Percentiles rank a stretch among this genome's conserved stretches.
Conservation (phyloP, 768 basidiomycete species). For the Gautieria morchelliformis region DNA sequence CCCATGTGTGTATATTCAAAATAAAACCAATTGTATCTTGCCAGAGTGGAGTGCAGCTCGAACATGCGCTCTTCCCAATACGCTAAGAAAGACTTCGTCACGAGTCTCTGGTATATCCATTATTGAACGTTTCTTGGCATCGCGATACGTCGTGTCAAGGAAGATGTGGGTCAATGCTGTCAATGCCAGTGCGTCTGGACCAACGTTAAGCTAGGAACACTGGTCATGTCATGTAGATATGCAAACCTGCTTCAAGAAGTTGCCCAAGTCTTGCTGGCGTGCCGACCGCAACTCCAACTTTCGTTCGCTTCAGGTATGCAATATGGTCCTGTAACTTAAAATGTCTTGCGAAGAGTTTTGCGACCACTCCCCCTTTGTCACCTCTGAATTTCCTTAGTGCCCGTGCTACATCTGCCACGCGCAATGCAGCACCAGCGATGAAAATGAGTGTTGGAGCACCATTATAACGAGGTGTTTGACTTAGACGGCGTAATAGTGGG, state of each 20-base stretch:
- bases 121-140: conserved; percentile 65
- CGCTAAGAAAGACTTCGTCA: conserved; percentile 67
- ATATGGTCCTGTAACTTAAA: conserved; percentile 86
- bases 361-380: conserved; percentile 84
- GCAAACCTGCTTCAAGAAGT: conserved; percentile 31
- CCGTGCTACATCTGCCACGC: conserved; percentile 83
- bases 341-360: conserved; percentile 93
- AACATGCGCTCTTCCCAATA: conserved; percentile 55
- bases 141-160: conserved; percentile 64
- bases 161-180: conserved; percentile 78
- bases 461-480: conserved; percentile 62
- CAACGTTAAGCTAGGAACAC: conserved; percentile 10
- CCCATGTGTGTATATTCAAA: conserved; percentile 29
- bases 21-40: conserved; percentile 72
- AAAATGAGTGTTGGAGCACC: conserved; percentile 87
- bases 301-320: conserved; percentile 74
- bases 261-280: conserved; percentile 90
- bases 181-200: conserved; percentile 57
- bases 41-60: conserved; percentile 57
- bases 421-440: conserved; percentile 78
- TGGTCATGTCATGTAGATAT: conserved; percentile 48
- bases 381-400: conserved; percentile 59
- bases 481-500: conserved; percentile 55
- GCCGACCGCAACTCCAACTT: conserved; percentile 80
- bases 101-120: conserved; percentile 80